phyloP scores from a whole-genome alignment of 371 early-diverging fungal species.

The Thermomucor indicae-seudaticae region DNA sequence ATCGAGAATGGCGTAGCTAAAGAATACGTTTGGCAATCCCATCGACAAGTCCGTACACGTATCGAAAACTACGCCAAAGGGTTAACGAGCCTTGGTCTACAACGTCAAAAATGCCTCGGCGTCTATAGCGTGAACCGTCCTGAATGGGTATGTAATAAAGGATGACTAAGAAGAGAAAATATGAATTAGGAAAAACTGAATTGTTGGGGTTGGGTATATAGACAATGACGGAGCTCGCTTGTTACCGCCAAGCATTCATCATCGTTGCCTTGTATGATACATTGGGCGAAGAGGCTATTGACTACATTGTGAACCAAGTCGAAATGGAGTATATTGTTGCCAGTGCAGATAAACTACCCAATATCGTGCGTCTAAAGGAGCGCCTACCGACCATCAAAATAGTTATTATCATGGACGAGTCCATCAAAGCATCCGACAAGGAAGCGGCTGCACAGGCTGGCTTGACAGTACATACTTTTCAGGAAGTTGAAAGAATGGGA shows the following conservation, averaged over 20 bases:
- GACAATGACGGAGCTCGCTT: conserved; percentile 76
- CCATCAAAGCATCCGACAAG: conserved; percentile 35
- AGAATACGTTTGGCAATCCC: conserved; percentile 64
- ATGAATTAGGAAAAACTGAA: neutral
- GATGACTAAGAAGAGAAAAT: neutral
- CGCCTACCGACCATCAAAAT: conserved; percentile 58
- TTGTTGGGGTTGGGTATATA: conserved; percentile 2
- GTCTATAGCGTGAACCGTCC: conserved; percentile 83
- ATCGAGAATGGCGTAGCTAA: conserved; percentile 49
- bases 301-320: conserved; percentile 74
- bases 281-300: conserved; percentile 74
- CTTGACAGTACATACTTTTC: conserved; percentile 49
- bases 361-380: conserved; percentile 55
- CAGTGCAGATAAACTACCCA: conserved; percentile 76
- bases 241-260: conserved; percentile 55
- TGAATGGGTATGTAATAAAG: conserved; percentile 72
- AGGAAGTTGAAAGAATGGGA: conserved; percentile 64
- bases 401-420: conserved; percentile 73
- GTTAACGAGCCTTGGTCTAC: conserved; percentile 38
- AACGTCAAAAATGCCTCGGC: conserved; percentile 51
- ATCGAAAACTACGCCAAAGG: conserved; percentile 65
- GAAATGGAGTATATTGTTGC: conserved; percentile 67
- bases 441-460: conserved; percentile 25
- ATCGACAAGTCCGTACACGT: conserved; percentile 45
- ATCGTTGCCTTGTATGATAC: conserved; percentile 90